phyloP scores from a whole-genome alignment of 2,329 filamentous ascomycete species.

The Scytalidium sp. region DNA sequence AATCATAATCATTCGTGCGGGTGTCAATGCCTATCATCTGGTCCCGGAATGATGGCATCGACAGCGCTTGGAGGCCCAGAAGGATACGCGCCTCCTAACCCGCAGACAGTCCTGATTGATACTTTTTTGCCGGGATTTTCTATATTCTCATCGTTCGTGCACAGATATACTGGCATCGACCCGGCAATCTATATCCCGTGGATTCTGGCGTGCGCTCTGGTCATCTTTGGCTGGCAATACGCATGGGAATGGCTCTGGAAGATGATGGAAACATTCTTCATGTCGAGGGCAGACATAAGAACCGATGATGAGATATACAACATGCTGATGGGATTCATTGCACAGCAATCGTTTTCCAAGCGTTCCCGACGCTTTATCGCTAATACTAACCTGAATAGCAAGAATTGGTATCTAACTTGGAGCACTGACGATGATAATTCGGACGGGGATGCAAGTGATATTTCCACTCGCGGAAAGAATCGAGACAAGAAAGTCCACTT shows the following conservation, averaged over 20 bases:
- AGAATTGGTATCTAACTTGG: constrained; percentile 45
- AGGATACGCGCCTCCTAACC: constrained; percentile 33
- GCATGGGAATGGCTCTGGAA: constrained; percentile 44
- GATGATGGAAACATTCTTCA: constrained; percentile 51
- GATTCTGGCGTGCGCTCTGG: constrained; percentile 46
- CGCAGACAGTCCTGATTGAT: constrained; percentile 44
- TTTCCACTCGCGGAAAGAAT: constrained; percentile 34
- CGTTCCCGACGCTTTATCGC: constrained; percentile 61
- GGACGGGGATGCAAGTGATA: constrained; percentile 35
- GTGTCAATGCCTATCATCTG: background rate
- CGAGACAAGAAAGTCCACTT: constrained; percentile 44
- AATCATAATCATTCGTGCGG: background rate
- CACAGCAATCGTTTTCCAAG: constrained; percentile 58
- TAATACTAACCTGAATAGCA: constrained; percentile 57
- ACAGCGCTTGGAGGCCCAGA: constrained; percentile 3
- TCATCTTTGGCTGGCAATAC: constrained; percentile 52
- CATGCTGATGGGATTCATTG: constrained; percentile 69
- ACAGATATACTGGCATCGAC: constrained; percentile 58
- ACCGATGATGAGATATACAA: constrained; percentile 72
- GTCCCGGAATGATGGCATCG: background rate
- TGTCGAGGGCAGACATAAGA: constrained; percentile 64
- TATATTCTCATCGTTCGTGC: constrained; percentile 48
- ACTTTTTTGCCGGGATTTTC: constrained; percentile 65
- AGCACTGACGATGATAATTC: constrained; percentile 42
- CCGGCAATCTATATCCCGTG: constrained; percentile 60